Evolutionary conservation across 495 filamentous ascomycete species (phyloP).

Genomic region (Cenococcum geophilum): DNA sequence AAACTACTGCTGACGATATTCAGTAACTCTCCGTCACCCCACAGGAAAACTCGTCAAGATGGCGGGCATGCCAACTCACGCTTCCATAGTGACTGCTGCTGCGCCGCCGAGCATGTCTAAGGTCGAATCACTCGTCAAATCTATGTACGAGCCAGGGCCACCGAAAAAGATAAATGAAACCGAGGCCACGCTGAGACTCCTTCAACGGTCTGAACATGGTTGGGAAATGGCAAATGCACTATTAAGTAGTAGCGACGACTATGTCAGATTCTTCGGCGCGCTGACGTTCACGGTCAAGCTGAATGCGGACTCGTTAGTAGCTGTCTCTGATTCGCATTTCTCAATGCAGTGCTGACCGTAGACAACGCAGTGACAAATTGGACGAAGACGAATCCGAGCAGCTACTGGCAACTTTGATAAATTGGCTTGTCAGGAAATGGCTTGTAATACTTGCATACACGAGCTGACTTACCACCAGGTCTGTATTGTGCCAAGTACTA

Average conservation of each 20-base stretch:
- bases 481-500: slow-evolving; percentile 20
- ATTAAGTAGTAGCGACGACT: slow-evolving; percentile 55
- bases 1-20: not conserved
- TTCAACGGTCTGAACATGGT: slow-evolving; percentile 72
- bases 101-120: slow-evolving; percentile 10
- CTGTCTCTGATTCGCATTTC: not conserved
- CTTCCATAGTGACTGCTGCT: slow-evolving; percentile 9
- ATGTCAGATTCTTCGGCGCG: slow-evolving; percentile 88
- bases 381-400: slow-evolving; percentile 53
- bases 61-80: slow-evolving; percentile 4
- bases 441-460: not conserved
- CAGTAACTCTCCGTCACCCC: not conserved
- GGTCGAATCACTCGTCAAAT: slow-evolving; percentile 24
- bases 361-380: slow-evolving; percentile 49
- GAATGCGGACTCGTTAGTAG: slow-evolving; percentile 66
- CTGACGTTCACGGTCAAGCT: slow-evolving; percentile 89
- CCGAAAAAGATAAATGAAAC: slow-evolving; percentile 57
- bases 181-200: slow-evolving; percentile 65
- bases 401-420: slow-evolving; percentile 63
- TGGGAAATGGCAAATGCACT: slow-evolving; percentile 80
- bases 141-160: slow-evolving; percentile 46
- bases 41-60: slow-evolving; percentile 2
- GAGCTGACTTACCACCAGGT: slow-evolving; percentile 4
- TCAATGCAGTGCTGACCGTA: slow-evolving; percentile 21
- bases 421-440: slow-evolving; percentile 44